phyloP scores from a whole-genome alignment of 2,329 filamentous ascomycete species.

The Phialocephala subalpina region DNA sequence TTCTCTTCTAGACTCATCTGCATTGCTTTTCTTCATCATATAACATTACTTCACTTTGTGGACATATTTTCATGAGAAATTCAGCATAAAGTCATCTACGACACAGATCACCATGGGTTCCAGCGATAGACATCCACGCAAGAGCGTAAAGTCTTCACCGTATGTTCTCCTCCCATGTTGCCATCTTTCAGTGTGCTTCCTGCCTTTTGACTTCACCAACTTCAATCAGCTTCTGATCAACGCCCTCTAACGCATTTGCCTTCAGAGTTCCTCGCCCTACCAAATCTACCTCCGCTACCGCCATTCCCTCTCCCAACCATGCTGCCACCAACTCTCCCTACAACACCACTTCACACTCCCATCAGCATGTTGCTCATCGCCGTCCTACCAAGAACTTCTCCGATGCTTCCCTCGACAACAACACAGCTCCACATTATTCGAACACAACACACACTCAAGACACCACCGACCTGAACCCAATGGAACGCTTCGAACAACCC shows the following conservation, averaged over 20 bases:
- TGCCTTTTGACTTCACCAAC: too few species aligned
- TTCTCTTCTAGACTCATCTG: not conserved
- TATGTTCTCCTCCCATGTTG: not conserved
- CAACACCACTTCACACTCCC: not conserved
- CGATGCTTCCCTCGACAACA: not conserved
- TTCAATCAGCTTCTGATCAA: not conserved
- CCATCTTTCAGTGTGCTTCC: not conserved
- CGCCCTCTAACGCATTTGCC: not conserved
- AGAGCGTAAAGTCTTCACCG: not conserved
- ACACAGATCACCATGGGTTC: not conserved
- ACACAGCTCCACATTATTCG: not conserved
- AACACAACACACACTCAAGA: not conserved
- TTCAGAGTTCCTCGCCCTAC: not conserved
- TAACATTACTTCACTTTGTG: not conserved
- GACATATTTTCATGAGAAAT: not conserved
- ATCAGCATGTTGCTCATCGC: not conserved
- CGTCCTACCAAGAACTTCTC: not conserved
- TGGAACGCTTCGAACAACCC: not conserved
- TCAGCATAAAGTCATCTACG: not conserved
- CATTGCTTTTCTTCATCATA: not conserved
- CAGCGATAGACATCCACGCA: not conserved
- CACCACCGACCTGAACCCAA: not conserved
- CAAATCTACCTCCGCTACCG: not conserved
- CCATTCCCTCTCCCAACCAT: not conserved
- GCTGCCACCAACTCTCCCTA: not conserved